Evolutionary conservation across 805 yeast species (phyloP).

Genomic region (Barnettozyma salicaria): DNA sequence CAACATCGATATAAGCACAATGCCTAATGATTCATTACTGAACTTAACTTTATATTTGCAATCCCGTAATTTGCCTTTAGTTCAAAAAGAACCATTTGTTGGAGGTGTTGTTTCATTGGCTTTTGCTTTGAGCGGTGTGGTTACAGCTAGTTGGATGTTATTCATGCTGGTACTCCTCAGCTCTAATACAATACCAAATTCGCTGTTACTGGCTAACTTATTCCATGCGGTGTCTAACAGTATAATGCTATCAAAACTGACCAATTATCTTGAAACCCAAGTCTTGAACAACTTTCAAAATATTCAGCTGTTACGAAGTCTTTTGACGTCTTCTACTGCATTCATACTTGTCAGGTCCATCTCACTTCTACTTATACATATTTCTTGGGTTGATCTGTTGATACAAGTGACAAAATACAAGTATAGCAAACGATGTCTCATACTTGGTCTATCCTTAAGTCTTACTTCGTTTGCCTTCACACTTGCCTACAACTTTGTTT

Average conservation of each 20-base stretch:
- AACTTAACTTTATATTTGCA: constrained; percentile 5
- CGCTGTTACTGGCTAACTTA: constrained; percentile 53
- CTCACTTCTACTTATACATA: constrained; percentile 38
- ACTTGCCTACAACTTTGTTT: constrained; percentile 19
- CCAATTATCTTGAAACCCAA: constrained; percentile 42
- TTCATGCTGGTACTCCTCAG: constrained; percentile 49
- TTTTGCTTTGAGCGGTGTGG: constrained; percentile 49
- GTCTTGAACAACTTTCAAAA: constrained; percentile 51
- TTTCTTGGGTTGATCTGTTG: constrained; percentile 52
- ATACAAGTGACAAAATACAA: constrained; percentile 32
- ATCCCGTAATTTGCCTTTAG: constrained; percentile 3
- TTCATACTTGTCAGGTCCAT: constrained; percentile 37
- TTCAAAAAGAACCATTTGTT: constrained; percentile 30
- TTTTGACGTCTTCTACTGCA: constrained; percentile 33
- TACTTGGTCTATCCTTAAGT: constrained; percentile 29
- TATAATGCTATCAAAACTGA: constrained; percentile 41
- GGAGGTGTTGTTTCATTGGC: constrained; percentile 38
- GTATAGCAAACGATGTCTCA: constrained; percentile 27
- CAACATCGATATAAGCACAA: constrained; percentile 7
- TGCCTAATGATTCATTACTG: constrained; percentile 5
- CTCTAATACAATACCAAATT: constrained; percentile 50
- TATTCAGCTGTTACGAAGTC: constrained; percentile 33
- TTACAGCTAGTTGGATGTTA: constrained; percentile 68
- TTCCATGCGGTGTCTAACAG: constrained; percentile 51
- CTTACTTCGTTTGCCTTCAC: constrained; percentile 25